Base-by-base conservation (phyloP, 495 filamentous ascomycete genomes). In the Annulohypoxylon bovei region DNA sequence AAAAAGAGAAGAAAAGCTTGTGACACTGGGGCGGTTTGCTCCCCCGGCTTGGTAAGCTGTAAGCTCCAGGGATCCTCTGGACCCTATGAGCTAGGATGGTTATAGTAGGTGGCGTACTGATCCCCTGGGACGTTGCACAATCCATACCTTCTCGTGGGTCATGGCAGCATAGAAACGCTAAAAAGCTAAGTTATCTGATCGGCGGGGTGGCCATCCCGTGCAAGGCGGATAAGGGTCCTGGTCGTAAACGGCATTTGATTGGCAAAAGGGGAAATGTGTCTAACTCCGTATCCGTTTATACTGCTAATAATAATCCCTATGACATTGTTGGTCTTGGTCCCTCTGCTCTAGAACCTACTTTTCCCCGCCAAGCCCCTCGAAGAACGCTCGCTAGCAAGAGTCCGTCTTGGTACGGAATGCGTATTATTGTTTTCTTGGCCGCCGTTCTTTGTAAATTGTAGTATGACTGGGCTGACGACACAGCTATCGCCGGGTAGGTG, bases 181-280 rank as follows among this genome's bases (percentile, higher is more conserved):
- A 50, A 28, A 12, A 25, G 16, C 22, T n/a, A 27, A 50, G 39
- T 50, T 65, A 66, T 66, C 62, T 66, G 68, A 71, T 71, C 68
- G 53, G 59, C 68, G 63, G 62, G 40, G 63, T 37, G 53, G 44
- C 16, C 47, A 58, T 44, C 42, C 35, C 57, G 27, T 67, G 57
- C n/a, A 59, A 52, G 46, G 44, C 68, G 63, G 63, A 62, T 71
- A 66, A 67, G 58, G 68, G 68, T 62, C 63, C 68, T 20, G 58
- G 50, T 16, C 47, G 28, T 23, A 23, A 25, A 59, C 44, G 44
- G 62, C 58, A 53, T 58, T 37, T 39, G 63, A 71, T 71, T 60
- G 50, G 50, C 58, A 67, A 32, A 60, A 35, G 23, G 16, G 39
- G 39, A 42, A 42, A 42, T 42, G n/a, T 40, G 18, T 54, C 32